Evolutionary conservation across 1,284 basidiomycete genomes (phyloP).

Genomic region (Xerocomus nothofagi): DNA sequence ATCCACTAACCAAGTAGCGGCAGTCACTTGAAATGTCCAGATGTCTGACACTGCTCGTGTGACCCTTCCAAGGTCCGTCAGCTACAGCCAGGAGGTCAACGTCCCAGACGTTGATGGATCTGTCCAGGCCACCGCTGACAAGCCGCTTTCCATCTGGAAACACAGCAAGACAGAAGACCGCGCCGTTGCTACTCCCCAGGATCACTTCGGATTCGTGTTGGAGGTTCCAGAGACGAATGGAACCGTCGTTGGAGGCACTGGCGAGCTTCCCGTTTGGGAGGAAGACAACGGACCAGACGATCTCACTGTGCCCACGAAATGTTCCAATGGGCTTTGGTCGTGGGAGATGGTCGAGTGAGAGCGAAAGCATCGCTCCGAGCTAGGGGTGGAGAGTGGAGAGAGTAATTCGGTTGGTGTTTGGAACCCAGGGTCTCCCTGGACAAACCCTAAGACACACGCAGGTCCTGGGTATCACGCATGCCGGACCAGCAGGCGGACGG

Average conservation of each 20-base stretch:
- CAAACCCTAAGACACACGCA: conserved; percentile 34
- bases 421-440: conserved; percentile 31
- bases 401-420: conserved; percentile 26
- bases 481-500: conserved; percentile 35
- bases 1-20: conserved; percentile 32
- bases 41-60: conserved; percentile 30
- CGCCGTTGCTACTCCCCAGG: conserved; percentile 22
- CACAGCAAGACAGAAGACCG: conserved; percentile 29
- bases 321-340: conserved; percentile 24
- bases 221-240: conserved; percentile 33
- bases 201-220: conserved; percentile 27
- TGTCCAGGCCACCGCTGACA: conserved; percentile 34
- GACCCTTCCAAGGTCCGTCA: conserved; percentile 26
- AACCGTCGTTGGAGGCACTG: conserved; percentile 35
- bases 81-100: conserved; percentile 20
- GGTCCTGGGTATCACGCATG: conserved; percentile 34
- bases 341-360: conserved; percentile 32
- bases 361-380: conserved; percentile 31
- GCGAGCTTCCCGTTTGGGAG: conserved; percentile 29
- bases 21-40: conserved; percentile 32
- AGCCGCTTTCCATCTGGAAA: conserved; percentile 32
- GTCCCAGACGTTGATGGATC: conserved; percentile 32
- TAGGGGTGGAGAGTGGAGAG: conserved; percentile 28
- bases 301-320: conserved; percentile 29
- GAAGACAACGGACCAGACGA: conserved; percentile 32